Percentiles rank a stretch among this genome's conserved stretches.
phyloP scores from a whole-genome alignment of 139 green algal genomes.

The Volvox africanus region DNA sequence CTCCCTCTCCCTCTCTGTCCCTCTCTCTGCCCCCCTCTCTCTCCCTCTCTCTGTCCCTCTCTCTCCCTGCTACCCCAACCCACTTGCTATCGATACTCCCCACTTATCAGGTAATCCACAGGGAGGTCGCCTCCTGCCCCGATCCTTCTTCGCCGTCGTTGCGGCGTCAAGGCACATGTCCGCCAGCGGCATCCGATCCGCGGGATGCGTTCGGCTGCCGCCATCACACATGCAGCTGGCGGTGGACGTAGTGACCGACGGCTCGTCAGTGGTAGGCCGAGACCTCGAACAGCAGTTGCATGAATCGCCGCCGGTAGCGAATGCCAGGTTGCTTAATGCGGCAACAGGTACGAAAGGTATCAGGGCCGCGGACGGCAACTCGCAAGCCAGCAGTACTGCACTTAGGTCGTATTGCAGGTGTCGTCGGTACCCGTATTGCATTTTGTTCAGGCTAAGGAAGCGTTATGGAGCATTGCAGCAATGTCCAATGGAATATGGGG shows the following conservation, averaged over 20 bases:
- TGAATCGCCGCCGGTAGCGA: background rate
- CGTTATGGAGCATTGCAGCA: too few species aligned
- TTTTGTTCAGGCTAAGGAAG: too few species aligned
- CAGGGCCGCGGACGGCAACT: too few species aligned
- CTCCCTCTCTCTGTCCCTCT: background rate
- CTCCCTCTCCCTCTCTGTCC: background rate
- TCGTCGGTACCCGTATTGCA: too few species aligned
- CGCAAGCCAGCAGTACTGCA: too few species aligned
- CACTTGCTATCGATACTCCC: too few species aligned
- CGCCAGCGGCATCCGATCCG: background rate
- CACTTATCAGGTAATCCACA: background rate
- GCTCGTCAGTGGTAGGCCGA: background rate
- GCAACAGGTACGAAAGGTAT: background rate
- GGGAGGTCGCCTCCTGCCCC: background rate
- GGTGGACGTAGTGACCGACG: background rate
- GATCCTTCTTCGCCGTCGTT: constrained; percentile 7
- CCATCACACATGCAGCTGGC: constrained; percentile 3
- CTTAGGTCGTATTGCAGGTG: too few species aligned
- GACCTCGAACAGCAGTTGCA: background rate
- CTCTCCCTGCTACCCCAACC: background rate
- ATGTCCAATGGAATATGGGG: too few species aligned
- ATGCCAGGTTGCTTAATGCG: background rate
- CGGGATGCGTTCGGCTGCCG: background rate
- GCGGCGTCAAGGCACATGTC: background rate
- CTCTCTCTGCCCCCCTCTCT: background rate